phyloP scores from a whole-genome alignment of 2,329 filamentous ascomycete genomes.

The Xylariaceae sp. region DNA sequence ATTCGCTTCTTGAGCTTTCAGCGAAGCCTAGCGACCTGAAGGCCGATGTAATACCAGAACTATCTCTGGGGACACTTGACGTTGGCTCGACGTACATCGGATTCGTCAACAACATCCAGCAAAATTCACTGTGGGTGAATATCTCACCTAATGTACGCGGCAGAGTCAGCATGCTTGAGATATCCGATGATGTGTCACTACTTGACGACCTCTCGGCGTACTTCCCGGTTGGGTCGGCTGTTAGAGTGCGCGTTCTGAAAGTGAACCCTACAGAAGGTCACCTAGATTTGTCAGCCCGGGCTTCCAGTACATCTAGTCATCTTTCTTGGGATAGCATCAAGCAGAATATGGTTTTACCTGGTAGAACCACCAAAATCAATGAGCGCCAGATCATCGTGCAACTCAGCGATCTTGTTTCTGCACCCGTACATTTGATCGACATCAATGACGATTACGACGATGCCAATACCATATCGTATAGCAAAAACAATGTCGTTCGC shows the following conservation, averaged over 20 bases:
- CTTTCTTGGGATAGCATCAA: conserved; percentile 68
- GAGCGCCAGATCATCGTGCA: conserved; percentile 82
- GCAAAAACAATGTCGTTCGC: conserved; percentile 79
- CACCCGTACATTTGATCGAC: conserved; percentile 75
- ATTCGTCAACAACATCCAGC: conserved; percentile 83
- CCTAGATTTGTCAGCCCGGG: conserved; percentile 76
- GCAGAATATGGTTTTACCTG: conserved; percentile 74
- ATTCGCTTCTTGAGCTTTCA: conserved; percentile 82
- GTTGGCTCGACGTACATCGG: conserved; percentile 68
- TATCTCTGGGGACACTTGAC: conserved; percentile 68
- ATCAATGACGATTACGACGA: conserved; percentile 81
- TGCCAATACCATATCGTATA: conserved; percentile 67
- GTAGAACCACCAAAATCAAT: conserved; percentile 76
- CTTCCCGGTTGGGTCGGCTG: conserved; percentile 85
- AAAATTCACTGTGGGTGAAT: conserved; percentile 83
- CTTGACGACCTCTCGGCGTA: conserved; percentile 69
- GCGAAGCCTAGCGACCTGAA: conserved; percentile 65
- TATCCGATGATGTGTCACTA: conserved; percentile 78
- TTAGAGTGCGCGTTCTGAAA: conserved; percentile 71
- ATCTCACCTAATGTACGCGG: conserved; percentile 83
- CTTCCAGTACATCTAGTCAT: conserved; percentile 49
- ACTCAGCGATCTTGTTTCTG: conserved; percentile 73
- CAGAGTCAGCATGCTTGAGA: conserved; percentile 73
- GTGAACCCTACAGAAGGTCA: conserved; percentile 68
- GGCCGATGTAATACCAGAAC: conserved; percentile 38